These are phyloP conservation scores for Lichina pygmaea DNA, from an alignment of 495 filamentous ascomycete genomes.

Conservation along the genomic window DNA sequence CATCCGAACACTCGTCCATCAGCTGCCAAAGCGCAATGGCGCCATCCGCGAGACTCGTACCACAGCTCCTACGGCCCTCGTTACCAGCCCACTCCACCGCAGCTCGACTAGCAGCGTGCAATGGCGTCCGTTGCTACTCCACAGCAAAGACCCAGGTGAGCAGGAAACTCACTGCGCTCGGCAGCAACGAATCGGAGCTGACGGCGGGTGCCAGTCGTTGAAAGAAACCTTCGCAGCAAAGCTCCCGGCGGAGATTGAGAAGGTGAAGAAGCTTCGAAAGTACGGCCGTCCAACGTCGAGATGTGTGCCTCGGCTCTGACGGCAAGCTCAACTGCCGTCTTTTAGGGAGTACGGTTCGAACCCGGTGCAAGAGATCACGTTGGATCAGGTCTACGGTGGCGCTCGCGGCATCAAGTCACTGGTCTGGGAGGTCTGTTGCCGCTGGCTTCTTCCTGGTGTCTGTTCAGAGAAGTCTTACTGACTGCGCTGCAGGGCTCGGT, in stretches of 20 bases:
- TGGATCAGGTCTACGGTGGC: constrained; percentile 98
- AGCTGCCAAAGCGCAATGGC: constrained; percentile 29
- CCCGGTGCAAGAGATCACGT: constrained; percentile 88
- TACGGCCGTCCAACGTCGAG: constrained; percentile 16
- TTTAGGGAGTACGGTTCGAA: constrained; percentile 74
- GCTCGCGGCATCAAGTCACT: constrained; percentile 95
- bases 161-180: not conserved
- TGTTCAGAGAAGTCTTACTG: not conserved
- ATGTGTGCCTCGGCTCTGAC: not conserved
- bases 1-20: too few relatives aligned
- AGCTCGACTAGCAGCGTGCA: constrained; percentile 44
- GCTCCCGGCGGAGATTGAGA: constrained; percentile 84
- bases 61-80: constrained; percentile 47
- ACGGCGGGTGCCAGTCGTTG: constrained; percentile 35
- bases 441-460: not conserved
- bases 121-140: constrained; percentile 68
- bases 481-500: constrained; percentile 44
- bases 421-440: constrained; percentile 57
- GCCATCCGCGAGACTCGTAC: constrained; percentile 48
- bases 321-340: not conserved
- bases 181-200: not conserved
- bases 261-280: constrained; percentile 96
- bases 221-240: constrained; percentile 97
- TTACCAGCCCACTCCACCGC: constrained; percentile 29
- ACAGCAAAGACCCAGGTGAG: constrained; percentile 62